Conservation (phyloP, 2,329 filamentous ascomycete species). For the Sphaerulina musiva region DNA sequence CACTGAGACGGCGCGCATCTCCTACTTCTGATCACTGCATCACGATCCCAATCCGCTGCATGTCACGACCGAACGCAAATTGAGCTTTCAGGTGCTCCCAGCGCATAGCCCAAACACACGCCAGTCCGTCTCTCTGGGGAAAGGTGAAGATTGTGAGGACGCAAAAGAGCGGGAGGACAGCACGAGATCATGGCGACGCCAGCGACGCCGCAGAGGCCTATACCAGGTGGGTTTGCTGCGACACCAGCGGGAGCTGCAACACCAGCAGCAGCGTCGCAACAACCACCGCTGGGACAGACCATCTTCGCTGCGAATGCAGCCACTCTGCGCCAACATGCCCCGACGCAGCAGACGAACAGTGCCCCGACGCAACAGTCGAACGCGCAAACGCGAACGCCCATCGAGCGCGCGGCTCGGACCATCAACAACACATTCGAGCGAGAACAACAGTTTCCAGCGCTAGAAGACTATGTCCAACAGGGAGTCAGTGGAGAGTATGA, state of each 20-base stretch:
- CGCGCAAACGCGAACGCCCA: constrained; percentile 40
- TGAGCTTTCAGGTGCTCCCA: constrained; percentile 1
- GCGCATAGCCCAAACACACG: not conserved
- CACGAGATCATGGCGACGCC: constrained; percentile 18
- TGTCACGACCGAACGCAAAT: constrained; percentile 7
- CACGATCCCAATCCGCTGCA: constrained; percentile 4
- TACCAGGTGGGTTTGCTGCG: constrained; percentile 69
- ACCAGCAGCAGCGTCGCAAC: constrained; percentile 5
- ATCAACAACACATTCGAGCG: constrained; percentile 71
- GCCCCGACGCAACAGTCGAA: constrained; percentile 11
- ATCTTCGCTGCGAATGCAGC: constrained; percentile 32
- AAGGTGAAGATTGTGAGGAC: not conserved
- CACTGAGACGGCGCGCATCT: not conserved
- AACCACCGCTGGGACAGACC: constrained; percentile 15
- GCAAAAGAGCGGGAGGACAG: constrained; percentile 23
- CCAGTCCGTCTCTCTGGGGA: not conserved
- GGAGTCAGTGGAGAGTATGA: constrained; percentile 91
- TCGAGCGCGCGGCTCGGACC: constrained; percentile 73
- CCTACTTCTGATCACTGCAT: not conserved
- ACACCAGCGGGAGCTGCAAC: constrained; percentile 54
- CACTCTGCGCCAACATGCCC: constrained; percentile 25
- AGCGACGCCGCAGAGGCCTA: constrained; percentile 60
- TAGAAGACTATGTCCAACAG: constrained; percentile 79
- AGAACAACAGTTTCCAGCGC: constrained; percentile 77
- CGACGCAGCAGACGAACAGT: constrained; percentile 17